phyloP scores from a whole-genome alignment of 106 monocot genomes.

The Hemerocallis citrina region DNA sequence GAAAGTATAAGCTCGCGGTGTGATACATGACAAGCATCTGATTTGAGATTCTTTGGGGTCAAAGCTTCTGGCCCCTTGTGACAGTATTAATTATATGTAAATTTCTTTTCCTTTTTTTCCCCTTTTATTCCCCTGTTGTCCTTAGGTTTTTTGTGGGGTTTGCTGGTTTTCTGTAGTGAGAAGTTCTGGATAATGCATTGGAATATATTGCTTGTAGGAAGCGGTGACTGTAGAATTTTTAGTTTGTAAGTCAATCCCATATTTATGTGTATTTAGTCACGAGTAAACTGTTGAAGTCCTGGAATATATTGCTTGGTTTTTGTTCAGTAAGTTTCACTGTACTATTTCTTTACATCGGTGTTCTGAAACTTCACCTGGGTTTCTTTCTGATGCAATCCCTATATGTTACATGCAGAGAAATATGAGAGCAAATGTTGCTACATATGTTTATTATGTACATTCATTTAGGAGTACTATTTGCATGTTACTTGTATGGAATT shows the following conservation, averaged over 20 bases:
- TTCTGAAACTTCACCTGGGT: too few relatives aligned
- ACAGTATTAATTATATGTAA: conserved; percentile 13
- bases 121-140: too few relatives aligned
- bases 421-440: too few relatives aligned
- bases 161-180: conserved; percentile 2
- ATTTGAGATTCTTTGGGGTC: conserved; percentile 33
- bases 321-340: too few relatives aligned
- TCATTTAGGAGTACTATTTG: too few relatives aligned
- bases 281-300: too few relatives aligned
- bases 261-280: conserved; percentile 1
- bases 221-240: not conserved
- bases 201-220: conserved; percentile 3
- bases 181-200: conserved; percentile 5
- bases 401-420: too few relatives aligned
- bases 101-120: not conserved
- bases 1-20: not conserved
- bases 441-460: too few relatives aligned
- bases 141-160: conserved; percentile 2
- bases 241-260: conserved; percentile 1
- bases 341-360: too few relatives aligned
- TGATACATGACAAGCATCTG: not conserved
- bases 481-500: too few relatives aligned
- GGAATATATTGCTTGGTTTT: too few relatives aligned
- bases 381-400: too few relatives aligned
- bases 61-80: conserved; percentile 3